phyloP scores from a whole-genome alignment of 345 rosid species.

The Salix udensis region DNA sequence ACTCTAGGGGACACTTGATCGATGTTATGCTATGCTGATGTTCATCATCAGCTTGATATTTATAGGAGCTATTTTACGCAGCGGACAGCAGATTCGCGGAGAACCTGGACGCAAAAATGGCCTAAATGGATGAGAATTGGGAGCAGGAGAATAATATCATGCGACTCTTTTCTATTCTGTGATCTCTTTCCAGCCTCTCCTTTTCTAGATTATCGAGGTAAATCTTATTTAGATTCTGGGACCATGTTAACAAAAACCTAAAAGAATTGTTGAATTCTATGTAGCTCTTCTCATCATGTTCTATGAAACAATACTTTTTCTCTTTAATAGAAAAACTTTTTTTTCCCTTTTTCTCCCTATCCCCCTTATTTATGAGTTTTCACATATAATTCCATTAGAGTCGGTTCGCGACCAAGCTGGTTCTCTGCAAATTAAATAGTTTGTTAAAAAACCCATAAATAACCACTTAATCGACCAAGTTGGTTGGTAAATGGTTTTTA shows the following conservation, averaged over 20 bases:
- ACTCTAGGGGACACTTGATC: constrained; percentile 36
- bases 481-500: too few relatives aligned
- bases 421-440: too few relatives aligned
- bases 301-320: too few relatives aligned
- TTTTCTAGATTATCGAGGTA: neutral
- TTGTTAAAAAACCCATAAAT: too few relatives aligned
- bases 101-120: constrained; percentile 2
- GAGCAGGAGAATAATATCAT: neutral
- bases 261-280: too few relatives aligned
- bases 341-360: too few relatives aligned
- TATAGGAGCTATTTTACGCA: neutral
- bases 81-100: neutral
- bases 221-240: neutral
- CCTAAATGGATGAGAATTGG: neutral
- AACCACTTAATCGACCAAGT: too few relatives aligned
- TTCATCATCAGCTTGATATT: neutral
- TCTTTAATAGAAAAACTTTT: too few relatives aligned
- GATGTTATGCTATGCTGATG: neutral
- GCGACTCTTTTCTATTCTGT: neutral
- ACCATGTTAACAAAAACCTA: neutral
- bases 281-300: too few relatives aligned
- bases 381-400: too few relatives aligned
- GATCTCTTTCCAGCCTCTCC: neutral
- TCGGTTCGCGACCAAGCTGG: too few relatives aligned
- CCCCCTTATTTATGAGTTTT: too few relatives aligned